phyloP scores from a whole-genome alignment of 1,139 yeast genomes.

The Protomyces inundatus region DNA sequence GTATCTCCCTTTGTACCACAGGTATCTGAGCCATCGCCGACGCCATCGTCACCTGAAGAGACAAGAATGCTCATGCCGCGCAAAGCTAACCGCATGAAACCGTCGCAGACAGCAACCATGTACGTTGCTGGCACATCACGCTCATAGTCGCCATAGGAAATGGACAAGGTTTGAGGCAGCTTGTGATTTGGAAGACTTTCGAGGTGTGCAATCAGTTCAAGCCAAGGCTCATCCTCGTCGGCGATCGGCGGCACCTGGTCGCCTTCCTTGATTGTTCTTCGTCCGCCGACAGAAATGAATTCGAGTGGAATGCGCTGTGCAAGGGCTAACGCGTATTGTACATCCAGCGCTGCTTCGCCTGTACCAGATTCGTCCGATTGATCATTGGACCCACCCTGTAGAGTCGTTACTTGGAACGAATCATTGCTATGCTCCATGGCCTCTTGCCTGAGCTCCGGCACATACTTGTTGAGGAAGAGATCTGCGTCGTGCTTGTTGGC shows the following conservation, averaged over 20 bases:
- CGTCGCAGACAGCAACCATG: constrained; percentile 1
- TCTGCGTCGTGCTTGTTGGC: constrained; percentile 1
- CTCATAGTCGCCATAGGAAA: constrained; percentile 15
- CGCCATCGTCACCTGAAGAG: constrained; percentile 15
- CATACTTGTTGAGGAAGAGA: background rate
- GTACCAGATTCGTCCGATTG: background rate
- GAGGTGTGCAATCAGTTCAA: constrained; percentile 1
- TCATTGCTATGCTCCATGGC: background rate
- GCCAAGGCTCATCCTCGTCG: constrained; percentile 8
- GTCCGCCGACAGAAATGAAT: background rate
- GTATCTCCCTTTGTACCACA: background rate
- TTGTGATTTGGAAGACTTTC: background rate
- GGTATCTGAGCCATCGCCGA: background rate
- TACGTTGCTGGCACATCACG: background rate
- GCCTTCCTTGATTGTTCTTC: background rate
- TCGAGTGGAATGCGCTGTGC: background rate
- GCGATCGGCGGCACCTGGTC: background rate
- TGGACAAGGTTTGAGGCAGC: constrained; percentile 3
- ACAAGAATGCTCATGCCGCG: constrained; percentile 7
- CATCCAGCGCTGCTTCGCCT: constrained; percentile 11
- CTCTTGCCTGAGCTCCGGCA: background rate
- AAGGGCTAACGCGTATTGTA: constrained; percentile 2
- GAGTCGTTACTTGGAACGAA: background rate
- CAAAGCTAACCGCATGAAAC: constrained; percentile 4
- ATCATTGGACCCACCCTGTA: background rate